Base-by-base conservation (phyloP, 768 basidiomycete genomes). In the Russula griseocarnosa region DNA sequence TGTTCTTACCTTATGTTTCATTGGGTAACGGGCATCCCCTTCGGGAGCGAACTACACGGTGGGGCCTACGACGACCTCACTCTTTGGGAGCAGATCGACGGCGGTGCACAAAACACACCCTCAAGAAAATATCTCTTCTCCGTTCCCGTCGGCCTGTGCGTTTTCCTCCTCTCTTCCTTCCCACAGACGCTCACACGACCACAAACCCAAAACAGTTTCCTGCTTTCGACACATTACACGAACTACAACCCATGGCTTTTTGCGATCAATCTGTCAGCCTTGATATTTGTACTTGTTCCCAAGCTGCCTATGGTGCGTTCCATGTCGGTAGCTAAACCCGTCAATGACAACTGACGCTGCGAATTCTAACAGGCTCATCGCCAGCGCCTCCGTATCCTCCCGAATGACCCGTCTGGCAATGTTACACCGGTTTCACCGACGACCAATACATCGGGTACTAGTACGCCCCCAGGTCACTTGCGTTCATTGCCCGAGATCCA, bases 81-180 rank as follows among this genome's bases (percentile, higher is more conserved):
- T 0, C 79, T 99, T 34, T 99, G 97, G 97, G 97, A 99, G 73
- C 97, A 99, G 80, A 99, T 99, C 55, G 97, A 99, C 75, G 90
- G 92, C 55, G 97, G 97, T 44, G 97, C 95, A 0, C 97, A 98
- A 71, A 97, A 98, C 76, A 99, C 97, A 6, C 97, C 97, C 0
- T 88, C 97, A 6, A 97, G 93, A 79, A 99, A 99, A 74, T 98
- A 94, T 93, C 79, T 99, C 32, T 82, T 97, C 64, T 85, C 84
- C 58, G 86, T 94, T 9, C 97, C 97, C 0, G 87, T 98, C 68
- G 81, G 82, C 42, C 79, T 99, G 97, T 98, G 70, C 73, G 93
- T 78, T 9, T 67, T 52, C 24, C 14, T 3, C 52, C 18, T 50
- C 60, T 40, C 40, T 26, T 28, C 64, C 44, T 26, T 59, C 52